phyloP scores from a whole-genome alignment of 1,284 basidiomycete genomes.

The Anthracocystis walkeri region DNA sequence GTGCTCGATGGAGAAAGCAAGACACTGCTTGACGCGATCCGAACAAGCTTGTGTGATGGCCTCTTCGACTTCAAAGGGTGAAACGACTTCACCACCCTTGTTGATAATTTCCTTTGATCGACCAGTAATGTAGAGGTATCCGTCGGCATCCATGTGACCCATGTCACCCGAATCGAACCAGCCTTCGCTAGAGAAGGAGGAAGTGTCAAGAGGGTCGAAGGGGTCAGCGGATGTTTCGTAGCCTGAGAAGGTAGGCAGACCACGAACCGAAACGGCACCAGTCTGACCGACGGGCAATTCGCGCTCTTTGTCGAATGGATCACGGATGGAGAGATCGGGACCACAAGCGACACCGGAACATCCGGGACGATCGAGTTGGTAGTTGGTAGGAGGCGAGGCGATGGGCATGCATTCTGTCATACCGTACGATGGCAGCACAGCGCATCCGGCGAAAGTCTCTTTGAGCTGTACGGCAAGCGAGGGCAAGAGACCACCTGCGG shows the following conservation, averaged over 20 bases:
- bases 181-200: slow-evolving; percentile 66
- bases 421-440: slow-evolving; percentile 69
- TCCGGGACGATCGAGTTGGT: slow-evolving; percentile 68
- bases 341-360: slow-evolving; percentile 69
- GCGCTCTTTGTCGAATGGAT: slow-evolving; percentile 66
- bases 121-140: slow-evolving; percentile 69
- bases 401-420: slow-evolving; percentile 70
- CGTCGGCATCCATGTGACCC: slow-evolving; percentile 70
- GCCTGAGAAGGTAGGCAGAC: slow-evolving; percentile 67
- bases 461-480: slow-evolving; percentile 68
- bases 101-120: slow-evolving; percentile 70
- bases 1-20: slow-evolving; percentile 69
- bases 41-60: slow-evolving; percentile 67
- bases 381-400: slow-evolving; percentile 68
- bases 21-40: slow-evolving; percentile 68
- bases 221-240: slow-evolving; percentile 64
- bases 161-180: slow-evolving; percentile 70
- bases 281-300: slow-evolving; percentile 67
- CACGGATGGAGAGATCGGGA: slow-evolving; percentile 67
- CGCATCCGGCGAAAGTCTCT: slow-evolving; percentile 63
- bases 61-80: slow-evolving; percentile 69
- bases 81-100: slow-evolving; percentile 69
- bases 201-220: slow-evolving; percentile 65
- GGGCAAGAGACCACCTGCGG: slow-evolving; percentile 68
- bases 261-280: slow-evolving; percentile 66